Evolutionary conservation across 345 rosid genomes (phyloP), one percentile per base, ranked within the genome.

Genomic region (Brassica juncea): DNA sequence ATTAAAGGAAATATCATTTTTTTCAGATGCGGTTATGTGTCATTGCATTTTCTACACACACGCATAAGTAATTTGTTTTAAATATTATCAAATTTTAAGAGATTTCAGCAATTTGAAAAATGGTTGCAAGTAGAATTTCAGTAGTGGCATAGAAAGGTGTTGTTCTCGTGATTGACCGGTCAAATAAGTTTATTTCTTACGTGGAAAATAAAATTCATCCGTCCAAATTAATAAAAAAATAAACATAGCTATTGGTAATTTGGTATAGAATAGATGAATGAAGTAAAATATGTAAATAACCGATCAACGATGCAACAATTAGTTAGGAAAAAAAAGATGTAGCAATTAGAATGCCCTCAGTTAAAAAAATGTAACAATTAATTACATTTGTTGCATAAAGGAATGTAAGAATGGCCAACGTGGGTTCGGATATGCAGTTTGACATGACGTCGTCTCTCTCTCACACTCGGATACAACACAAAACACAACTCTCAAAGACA

Each of bases 401-500:
- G 78, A 72, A 79, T 74, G 69, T 74, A 77, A 72, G 82, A 70
- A 58, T 82, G 77, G 87, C 85, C 91, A 87, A 83, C 83, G 81
- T 82, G 89, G 88, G 86, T 76, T 78, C 35, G 84, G 84, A 84
- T 83, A 84, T 78, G 84, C 79, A 82, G 84, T 85, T 90, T 84
- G 92, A 89, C 92, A 87, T 86, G 70, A 74, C 39, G 67, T 78
- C 75, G 78, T 75, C 73, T 67, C 42, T 25, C 73, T 42, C 5
- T 4, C 57, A 4, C 57, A 12, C 54, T 73, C 6, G 71, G 21
- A 60, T 67, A 69, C 58, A 78, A 66, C 60, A 67, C 71, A 75
- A 37, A 75, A 84, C 92, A 80, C 95, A 88, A 88, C 80, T 91
- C 84, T 88, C 93, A 71, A 77, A 85, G 83, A 84, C 82, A 71